These are phyloP conservation scores for Ambrosia trifida DNA, from an alignment of 129 eudicot genomes.

Conservation along the genomic window DNA sequence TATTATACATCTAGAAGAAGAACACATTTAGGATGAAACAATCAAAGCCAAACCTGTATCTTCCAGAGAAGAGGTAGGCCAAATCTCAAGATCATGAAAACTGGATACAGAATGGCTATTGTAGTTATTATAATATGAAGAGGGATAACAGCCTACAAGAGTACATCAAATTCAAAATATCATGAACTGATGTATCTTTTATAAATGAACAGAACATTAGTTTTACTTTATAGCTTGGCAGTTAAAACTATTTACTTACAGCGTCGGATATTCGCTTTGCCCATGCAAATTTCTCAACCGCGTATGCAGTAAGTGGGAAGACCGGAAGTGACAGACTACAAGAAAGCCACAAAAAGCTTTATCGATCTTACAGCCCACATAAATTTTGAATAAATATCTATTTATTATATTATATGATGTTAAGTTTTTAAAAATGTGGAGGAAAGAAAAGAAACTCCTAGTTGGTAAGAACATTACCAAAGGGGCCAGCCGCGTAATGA, in stretches of 20 bases:
- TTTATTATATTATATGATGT: no score
- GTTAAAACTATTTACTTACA: slow-evolving; percentile 37
- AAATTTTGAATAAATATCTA: no score
- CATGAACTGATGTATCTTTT: background rate
- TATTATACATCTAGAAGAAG: no score
- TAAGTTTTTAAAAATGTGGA: no score
- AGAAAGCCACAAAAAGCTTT: background rate
- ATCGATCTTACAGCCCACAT: background rate
- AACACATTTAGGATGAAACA: no score
- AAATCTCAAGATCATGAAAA: slow-evolving; percentile 80
- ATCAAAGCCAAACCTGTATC: no score
- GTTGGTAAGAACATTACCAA: slow-evolving; percentile 64
- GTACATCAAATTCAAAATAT: slow-evolving; percentile 11
- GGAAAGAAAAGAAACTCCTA: no score
- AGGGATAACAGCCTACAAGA: slow-evolving; percentile 59
- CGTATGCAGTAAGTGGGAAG: slow-evolving; percentile 67
- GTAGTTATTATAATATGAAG: slow-evolving; percentile 60
- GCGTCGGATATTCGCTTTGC: slow-evolving; percentile 48
- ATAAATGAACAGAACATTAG: slow-evolving; percentile 12
- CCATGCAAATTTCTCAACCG: slow-evolving; percentile 67
- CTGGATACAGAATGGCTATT: slow-evolving; percentile 69
- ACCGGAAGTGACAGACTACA: slow-evolving; percentile 65
- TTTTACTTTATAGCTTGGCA: background rate
- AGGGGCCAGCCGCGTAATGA: slow-evolving; percentile 83
- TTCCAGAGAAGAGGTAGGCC: no score